A percentile compares a stretch with the other conserved stretches of the same genome.
These are phyloP conservation scores for Atalantia buxifolia DNA, from an alignment of 345 rosid genomes.

Conservation along the genomic window DNA sequence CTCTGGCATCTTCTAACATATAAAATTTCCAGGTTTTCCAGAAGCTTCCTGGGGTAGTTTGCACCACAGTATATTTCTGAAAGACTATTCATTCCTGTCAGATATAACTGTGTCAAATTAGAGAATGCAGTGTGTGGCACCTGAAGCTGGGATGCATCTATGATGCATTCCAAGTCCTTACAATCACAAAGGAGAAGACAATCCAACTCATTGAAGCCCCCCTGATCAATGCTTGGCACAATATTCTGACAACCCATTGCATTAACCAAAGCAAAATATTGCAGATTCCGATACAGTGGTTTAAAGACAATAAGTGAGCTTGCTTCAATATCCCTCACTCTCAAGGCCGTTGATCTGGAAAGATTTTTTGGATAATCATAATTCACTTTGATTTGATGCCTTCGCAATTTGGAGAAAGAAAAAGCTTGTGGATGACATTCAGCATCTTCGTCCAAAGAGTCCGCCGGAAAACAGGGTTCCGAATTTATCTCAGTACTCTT, in stretches of 20 bases:
- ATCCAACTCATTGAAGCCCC: not conserved
- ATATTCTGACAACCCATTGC: not conserved
- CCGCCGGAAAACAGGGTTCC: too few relatives aligned
- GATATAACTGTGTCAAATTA: not conserved
- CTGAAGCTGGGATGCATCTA: not conserved
- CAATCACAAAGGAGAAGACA: not conserved
- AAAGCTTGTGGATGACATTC: too few relatives aligned
- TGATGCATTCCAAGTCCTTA: conserved; percentile 3
- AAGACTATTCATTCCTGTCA: not conserved
- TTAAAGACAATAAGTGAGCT: not conserved
- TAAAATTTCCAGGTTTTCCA: not conserved
- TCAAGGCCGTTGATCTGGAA: not conserved
- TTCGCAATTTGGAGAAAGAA: not conserved
- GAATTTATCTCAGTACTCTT: too few relatives aligned
- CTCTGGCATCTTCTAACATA: not conserved
- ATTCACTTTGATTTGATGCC: not conserved
- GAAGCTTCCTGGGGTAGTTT: not conserved
- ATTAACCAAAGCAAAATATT: not conserved
- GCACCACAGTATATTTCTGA: not conserved
- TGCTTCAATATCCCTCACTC: not conserved
- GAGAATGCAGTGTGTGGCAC: conserved; percentile 13
- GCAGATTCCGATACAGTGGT: not conserved
- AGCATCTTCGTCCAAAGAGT: too few relatives aligned
- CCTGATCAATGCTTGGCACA: not conserved
- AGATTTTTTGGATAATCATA: not conserved